Evolutionary conservation across 1,139 yeast species (phyloP), one percentile per base, ranked within the genome.

Genomic region (Blastobotrys buckinghamii): DNA sequence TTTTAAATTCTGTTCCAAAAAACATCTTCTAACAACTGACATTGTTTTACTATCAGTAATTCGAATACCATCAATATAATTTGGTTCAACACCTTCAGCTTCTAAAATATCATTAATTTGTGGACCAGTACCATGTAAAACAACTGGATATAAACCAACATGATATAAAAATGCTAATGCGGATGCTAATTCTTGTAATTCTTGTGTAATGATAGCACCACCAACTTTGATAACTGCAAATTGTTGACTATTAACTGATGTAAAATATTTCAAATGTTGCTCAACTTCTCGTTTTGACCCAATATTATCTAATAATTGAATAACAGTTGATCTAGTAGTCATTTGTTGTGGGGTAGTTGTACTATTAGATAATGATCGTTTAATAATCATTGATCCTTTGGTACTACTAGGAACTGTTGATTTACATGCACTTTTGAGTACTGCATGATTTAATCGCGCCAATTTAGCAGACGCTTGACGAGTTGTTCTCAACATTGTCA

Each of bases 181-280:
- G 1, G 96, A 87, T 0, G 98, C 98, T 59, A 92, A 74, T 68
- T 92, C 96, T 13, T 89, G 85, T 56, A 94, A 73, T 60, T 90
- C 94, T 61, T 92, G 95, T 45, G 97, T 90, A 65, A 92, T 92
- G 62, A 94, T 90, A 39, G 98, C 99, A 57, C 99, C 99, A 39
- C 99, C 99, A 37, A 92, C 98, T 69, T 92, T 92, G 70, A 92
- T 92, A 44, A 92, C 97, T 12, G 99, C 99, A 64, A 92, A 92
- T 65, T 92, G 97, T 67, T 92, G 98, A 58, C 87, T 44, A 53
- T 70, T 68, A 26, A 92, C 97, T 30, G 97, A 88, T 1, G 98
- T 90, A 74, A 92, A 92, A 69, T 90, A 90, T 65, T 90, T 90
- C 64, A 92, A 78, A 68, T 92, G 92, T 69, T 92, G 98, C 67